Percentiles rank a stretch among this genome's conserved stretches.
Evolutionary conservation across 169 alveolate genomes (phyloP).

Genomic region (Plasmodium gaboni): DNA sequence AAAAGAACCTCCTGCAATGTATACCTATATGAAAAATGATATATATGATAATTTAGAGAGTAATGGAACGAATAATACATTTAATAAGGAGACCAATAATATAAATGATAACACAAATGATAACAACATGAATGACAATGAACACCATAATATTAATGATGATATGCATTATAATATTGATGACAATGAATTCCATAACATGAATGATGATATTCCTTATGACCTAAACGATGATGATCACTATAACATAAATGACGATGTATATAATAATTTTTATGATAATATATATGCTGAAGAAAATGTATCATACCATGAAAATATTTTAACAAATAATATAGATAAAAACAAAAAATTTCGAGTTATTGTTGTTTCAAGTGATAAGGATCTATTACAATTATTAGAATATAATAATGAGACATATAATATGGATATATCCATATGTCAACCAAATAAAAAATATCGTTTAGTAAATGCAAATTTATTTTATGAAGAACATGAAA

Average conservation of each 20-base stretch:
- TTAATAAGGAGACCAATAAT: no score
- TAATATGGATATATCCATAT: slow-evolving; percentile 77
- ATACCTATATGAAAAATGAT: no score
- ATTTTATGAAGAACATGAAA: slow-evolving; percentile 80
- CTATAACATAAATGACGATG: slow-evolving; percentile 21
- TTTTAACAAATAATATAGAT: slow-evolving; percentile 11
- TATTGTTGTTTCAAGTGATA: slow-evolving; percentile 83
- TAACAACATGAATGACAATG: no score
- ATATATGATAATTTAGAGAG: no score
- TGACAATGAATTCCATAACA: no score
- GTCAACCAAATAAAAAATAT: slow-evolving; percentile 85
- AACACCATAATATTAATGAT: no score
- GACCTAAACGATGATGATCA: not conserved
- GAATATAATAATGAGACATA: slow-evolving; percentile 75
- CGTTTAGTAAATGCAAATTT: slow-evolving; percentile 80
- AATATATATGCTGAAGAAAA: not conserved
- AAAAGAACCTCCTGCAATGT: not conserved
- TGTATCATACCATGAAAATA: not conserved
- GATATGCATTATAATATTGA: no score
- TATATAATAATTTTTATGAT: not conserved
- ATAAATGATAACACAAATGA: no score
- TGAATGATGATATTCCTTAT: no score
- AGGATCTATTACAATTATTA: slow-evolving; percentile 83
- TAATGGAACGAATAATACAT: no score
- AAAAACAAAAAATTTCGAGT: slow-evolving; percentile 72